These are phyloP conservation scores for Chenopodium formosanum DNA, from an alignment of 148 eudicot species.

Conservation along the genomic window DNA sequence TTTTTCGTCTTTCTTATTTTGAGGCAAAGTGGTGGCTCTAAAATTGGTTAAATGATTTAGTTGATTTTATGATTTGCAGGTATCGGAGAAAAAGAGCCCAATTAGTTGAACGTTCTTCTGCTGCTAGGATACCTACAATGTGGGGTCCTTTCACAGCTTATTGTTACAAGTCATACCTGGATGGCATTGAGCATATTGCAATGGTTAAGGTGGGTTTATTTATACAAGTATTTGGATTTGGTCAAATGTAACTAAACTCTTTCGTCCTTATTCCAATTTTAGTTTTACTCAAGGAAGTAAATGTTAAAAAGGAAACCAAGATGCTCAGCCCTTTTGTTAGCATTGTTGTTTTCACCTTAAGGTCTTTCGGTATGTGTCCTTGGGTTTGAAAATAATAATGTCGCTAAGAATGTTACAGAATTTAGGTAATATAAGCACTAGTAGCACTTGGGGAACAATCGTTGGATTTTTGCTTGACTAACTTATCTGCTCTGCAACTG, in stretches of 20 bases:
- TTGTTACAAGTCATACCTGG: constrained; percentile 75
- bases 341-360: background rate
- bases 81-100: constrained; percentile 82
- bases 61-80: constrained; percentile 39
- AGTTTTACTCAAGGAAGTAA: background rate
- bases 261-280: background rate
- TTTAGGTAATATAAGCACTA: too few relatives aligned
- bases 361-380: too few relatives aligned
- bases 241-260: background rate
- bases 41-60: background rate
- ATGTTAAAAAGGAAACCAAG: background rate
- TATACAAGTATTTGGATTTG: background rate
- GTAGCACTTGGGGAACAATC: background rate
- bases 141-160: constrained; percentile 88
- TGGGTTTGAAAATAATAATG: too few relatives aligned
- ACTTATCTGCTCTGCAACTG: background rate
- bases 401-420: too few relatives aligned
- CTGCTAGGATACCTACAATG: constrained; percentile 76
- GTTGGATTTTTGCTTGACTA: background rate
- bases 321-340: background rate
- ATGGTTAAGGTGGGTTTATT: constrained; percentile 74
- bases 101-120: constrained; percentile 66
- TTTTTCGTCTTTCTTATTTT: background rate
- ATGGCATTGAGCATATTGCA: constrained; percentile 91
- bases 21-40: background rate